Base-by-base conservation (phyloP, 2,329 filamentous ascomycete genomes). In the Alternaria viburni region DNA sequence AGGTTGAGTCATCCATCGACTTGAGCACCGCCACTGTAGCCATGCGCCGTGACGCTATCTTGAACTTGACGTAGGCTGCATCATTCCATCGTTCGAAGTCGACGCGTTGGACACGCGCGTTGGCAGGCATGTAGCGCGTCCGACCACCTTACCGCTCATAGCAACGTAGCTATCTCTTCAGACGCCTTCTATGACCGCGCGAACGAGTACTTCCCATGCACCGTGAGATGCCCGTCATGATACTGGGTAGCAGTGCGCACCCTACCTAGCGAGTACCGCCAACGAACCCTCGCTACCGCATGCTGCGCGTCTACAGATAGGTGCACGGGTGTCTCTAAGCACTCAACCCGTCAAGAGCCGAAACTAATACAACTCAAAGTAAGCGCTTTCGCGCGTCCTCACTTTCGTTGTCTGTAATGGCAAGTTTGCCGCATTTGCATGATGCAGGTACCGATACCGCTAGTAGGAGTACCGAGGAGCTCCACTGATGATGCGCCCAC, bases 401-500 rank as follows among this genome's bases (percentile, higher is more conserved):
- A 2, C 28, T 3, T 13, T 32, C 19, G 28, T n/a, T 28, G 28
- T 32, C 3, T 19, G 9, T n/a, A 23, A 25, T 12, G 32, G 26
- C 44, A 30, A 32, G 64, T 68, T 71, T 71, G 63, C 44, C n/a
- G 47, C 59, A 66, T 73, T 69, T 69, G 68, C 61, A 68, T 52
- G 32, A 57, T 51, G 54, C 52, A 54, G 57, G 51, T 50, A 64
- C 62, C 52, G 64, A 54, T 61, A 61, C 64, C 64, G 56, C 51
- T 64, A 52, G 36, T 41, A 41, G 36, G 36, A 61, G 58, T 57
- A 64, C 65, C 65, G 62, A 65, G 63, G 64, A 55, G 61, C 57
- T 62, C 59, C 61, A 52, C 60, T 61, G 58, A 65, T 60, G 64
- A 68, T 74, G 68, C 63, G 64, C 58, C 73, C 65, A 75, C 69